Base-by-base conservation (phyloP, 768 basidiomycete genomes). In the Lentinula boryana region DNA sequence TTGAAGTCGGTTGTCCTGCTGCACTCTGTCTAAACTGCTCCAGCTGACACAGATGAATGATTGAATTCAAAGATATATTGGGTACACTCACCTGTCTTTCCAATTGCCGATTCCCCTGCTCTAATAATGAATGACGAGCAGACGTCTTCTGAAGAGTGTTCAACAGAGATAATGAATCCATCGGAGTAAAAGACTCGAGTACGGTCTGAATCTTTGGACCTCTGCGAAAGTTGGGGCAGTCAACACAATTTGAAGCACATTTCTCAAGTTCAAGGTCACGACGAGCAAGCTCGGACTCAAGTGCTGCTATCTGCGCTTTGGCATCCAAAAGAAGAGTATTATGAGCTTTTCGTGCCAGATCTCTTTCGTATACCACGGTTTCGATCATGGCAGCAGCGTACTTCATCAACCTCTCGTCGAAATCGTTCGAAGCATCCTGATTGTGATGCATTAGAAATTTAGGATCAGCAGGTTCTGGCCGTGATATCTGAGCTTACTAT, bases 201-300 rank as follows among this genome's bases (percentile, higher is more conserved):
- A 63, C 52, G 8, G 58, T 56, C 48, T 15, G 48, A 13, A 46
- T 59, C 38, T 48, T 1, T 12, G 41, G 18, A 56, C 40, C 13
- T 51, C 52, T 56, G 56, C 61, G 27, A 62, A 43, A 62, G 55
- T 38, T 62, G 15, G 64, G 56, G 27, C 40, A 38, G 8, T 58
- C 31, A 15, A 38, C 15, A 36, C 31, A 56, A 44, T 63, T 62
- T 35, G 63, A 61, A 15, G 74, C 61, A 59, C 68, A 72, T 2
- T 66, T 65, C 64, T 82, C 82, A 5, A 87, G 72, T 63, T 85
- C 82, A 0, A 78, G 78, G 49, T 87, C 85, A n/a, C 84, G 75
- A 5, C 79, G 77, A 0, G 84, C 81, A 4, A 88, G 68, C 67
- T 79, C 78, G 0, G 84, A 84, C 60, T 81, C 76, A 2, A 88